Conservation (phyloP, 768 basidiomycete genomes). For the Leccinellum albellum region DNA sequence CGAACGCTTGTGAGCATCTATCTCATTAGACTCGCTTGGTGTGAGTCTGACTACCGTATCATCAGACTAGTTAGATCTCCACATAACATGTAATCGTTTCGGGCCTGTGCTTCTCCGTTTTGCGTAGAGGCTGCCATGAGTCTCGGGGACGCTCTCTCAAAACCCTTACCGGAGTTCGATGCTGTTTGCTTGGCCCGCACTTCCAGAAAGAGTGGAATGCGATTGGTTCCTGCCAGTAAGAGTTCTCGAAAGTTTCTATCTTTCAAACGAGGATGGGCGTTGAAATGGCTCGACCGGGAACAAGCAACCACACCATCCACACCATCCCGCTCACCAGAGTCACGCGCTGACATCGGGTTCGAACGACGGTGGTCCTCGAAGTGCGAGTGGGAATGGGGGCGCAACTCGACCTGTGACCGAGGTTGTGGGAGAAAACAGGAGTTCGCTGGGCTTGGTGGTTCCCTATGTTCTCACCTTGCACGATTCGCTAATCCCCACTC, state of each 20-base stretch:
- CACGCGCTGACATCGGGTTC: not conserved
- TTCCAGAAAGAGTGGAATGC: constrained; percentile 20
- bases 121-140: constrained; percentile 16
- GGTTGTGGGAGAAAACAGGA: constrained; percentile 13
- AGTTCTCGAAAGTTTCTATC: constrained; percentile 22
- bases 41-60: not conserved
- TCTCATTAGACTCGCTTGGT: not conserved
- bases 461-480: constrained; percentile 25
- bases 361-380: constrained; percentile 3
- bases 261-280: constrained; percentile 20
- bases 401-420: constrained; percentile 10
- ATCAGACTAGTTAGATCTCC: constrained; percentile 87
- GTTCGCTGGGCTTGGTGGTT: constrained; percentile 22
- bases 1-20: constrained; percentile 72
- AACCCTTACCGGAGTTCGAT: constrained; percentile 10
- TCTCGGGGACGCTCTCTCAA: constrained; percentile 8
- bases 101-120: constrained; percentile 37
- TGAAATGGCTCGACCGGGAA: constrained; percentile 12
- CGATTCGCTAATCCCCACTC: constrained; percentile 21
- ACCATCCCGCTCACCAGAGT: constrained; percentile 4
- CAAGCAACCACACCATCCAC: constrained; percentile 8
- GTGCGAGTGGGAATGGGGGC: not conserved
- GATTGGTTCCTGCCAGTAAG: constrained; percentile 23
- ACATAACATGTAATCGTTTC: constrained; percentile 17
- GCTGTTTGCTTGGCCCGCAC: constrained; percentile 7